These are phyloP conservation scores for Salix brachista DNA, from an alignment of 345 rosid species.

Conservation along the genomic window DNA sequence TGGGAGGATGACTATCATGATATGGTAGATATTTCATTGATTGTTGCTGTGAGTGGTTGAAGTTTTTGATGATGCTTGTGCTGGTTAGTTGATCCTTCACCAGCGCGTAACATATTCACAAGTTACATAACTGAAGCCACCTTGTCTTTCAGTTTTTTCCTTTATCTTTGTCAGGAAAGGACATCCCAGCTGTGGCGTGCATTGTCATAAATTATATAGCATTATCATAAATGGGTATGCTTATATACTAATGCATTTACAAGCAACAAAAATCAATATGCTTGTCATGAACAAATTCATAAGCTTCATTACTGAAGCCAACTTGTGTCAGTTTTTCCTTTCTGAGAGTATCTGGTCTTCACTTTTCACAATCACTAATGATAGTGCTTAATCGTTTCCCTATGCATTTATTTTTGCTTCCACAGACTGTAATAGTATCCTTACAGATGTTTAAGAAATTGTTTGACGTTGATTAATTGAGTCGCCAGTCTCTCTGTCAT, in stretches of 20 bases:
- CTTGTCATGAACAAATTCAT: constrained; percentile 33
- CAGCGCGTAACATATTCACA: constrained; percentile 48
- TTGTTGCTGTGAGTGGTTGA: background rate
- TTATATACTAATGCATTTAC: background rate
- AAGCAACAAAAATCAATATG: too few species aligned
- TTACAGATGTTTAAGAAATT: background rate
- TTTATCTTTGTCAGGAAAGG: constrained; percentile 9
- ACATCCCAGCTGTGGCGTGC: constrained; percentile 34
- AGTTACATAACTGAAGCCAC: constrained; percentile 38
- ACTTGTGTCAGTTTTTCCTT: constrained; percentile 25
- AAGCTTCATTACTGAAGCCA: constrained; percentile 37
- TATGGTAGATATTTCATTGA: background rate
- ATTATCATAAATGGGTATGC: background rate
- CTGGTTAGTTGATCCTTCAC: constrained; percentile 23
- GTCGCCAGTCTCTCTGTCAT: background rate
- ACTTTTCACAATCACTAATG: too few species aligned
- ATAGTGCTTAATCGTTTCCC: too few species aligned
- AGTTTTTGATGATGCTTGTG: constrained; percentile 7
- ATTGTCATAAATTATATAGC: background rate
- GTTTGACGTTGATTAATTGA: too few species aligned
- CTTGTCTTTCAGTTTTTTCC: constrained; percentile 29
- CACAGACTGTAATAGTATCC: too few species aligned
- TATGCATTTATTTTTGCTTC: too few species aligned
- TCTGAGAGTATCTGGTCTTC: background rate
- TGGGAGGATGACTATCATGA: background rate